phyloP scores from a whole-genome alignment of 306 rosid species.

The Acmispon strigosus region DNA sequence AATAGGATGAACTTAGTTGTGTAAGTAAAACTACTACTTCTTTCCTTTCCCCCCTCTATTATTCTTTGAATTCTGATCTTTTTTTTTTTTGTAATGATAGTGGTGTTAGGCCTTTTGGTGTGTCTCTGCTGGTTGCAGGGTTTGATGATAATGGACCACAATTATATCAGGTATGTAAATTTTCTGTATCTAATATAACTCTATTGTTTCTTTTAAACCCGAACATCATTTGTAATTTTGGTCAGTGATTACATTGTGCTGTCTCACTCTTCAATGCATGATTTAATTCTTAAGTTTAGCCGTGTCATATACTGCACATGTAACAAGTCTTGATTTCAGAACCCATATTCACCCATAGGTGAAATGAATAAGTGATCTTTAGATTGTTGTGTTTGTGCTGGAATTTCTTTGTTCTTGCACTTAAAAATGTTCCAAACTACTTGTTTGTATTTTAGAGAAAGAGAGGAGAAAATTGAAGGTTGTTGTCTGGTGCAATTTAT shows the following conservation, averaged over 20 bases:
- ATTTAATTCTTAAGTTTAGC: neutral
- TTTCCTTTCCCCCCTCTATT: too few species aligned
- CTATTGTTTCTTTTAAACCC: neutral
- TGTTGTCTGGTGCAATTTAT: constrained; percentile 12
- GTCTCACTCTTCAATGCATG: neutral
- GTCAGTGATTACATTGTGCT: neutral
- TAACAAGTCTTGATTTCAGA: neutral
- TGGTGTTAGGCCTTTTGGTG: constrained; percentile 99
- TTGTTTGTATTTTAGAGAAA: neutral
- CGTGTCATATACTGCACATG: neutral
- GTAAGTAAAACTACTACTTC: too few species aligned
- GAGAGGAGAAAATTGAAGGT: neutral
- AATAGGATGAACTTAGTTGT: neutral
- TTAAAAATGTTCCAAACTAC: neutral
- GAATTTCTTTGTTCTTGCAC: neutral
- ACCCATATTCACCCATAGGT: neutral
- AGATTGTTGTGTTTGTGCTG: neutral
- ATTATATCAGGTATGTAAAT: constrained; percentile 64
- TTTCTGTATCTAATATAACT: neutral
- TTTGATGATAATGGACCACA: constrained; percentile 92
- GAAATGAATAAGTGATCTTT: neutral
- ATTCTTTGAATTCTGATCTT: too few species aligned
- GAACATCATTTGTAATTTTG: neutral
- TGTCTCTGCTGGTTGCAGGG: constrained; percentile 87
- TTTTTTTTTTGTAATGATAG: constrained; percentile 26